Conservation (phyloP, 1,284 basidiomycete species). For the Trichosporon sp. region DNA sequence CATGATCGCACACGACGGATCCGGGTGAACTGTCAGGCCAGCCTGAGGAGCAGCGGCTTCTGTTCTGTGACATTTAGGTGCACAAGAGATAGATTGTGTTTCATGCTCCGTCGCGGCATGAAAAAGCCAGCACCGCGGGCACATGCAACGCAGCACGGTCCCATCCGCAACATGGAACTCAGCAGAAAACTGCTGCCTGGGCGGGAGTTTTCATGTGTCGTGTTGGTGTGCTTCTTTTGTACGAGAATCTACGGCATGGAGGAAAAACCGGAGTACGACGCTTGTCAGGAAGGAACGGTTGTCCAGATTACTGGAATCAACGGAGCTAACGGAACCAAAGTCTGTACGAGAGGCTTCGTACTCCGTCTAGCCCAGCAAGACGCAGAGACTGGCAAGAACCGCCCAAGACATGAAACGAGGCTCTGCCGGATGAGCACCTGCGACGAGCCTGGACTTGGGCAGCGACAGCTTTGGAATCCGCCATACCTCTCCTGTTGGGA, state of each 20-base stretch:
- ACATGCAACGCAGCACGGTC: not conserved
- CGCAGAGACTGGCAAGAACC: not conserved
- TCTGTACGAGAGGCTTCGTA: slow-evolving; percentile 2
- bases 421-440: not conserved
- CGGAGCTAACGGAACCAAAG: slow-evolving; percentile 7
- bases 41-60: too few species aligned
- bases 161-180: not conserved
- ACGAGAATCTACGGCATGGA: slow-evolving; percentile 2
- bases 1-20: not conserved
- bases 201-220: not conserved
- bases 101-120: not conserved
- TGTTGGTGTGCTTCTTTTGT: not conserved
- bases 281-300: not conserved
- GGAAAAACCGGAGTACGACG: not conserved
- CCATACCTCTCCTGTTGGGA: not conserved
- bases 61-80: not conserved
- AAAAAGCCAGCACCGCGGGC: not conserved
- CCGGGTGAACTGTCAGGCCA: too few species aligned
- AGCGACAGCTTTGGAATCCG: not conserved
- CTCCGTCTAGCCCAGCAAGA: not conserved
- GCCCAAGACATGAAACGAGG: slow-evolving; percentile 1
- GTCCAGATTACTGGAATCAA: slow-evolving; percentile 14
- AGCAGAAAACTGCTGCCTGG: not conserved
- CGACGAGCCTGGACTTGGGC: not conserved
- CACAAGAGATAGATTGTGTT: not conserved